phyloP scores from a whole-genome alignment of 2,329 filamentous ascomycete species.

The Leptographium wingfieldii region DNA sequence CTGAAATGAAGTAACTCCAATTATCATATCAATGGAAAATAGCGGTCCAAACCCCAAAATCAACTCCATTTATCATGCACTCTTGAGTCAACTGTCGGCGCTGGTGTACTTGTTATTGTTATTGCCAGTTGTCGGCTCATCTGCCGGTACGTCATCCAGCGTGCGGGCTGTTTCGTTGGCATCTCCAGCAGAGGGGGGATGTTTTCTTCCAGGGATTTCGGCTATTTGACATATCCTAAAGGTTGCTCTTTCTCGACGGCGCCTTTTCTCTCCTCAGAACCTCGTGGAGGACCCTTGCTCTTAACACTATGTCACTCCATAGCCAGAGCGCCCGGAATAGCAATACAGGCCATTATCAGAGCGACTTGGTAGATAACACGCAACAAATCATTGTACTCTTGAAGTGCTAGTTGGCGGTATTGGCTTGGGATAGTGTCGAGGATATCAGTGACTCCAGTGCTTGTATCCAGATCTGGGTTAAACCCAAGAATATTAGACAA shows the following conservation, averaged over 20 bases:
- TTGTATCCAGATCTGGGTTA: neutral
- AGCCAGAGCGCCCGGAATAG: slow-evolving; percentile 33
- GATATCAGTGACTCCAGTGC: slow-evolving; percentile 5
- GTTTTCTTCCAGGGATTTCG: neutral
- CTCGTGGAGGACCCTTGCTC: neutral
- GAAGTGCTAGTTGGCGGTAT: neutral
- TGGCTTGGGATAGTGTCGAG: slow-evolving; percentile 3
- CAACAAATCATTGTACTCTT: slow-evolving; percentile 45
- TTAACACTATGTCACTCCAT: slow-evolving; percentile 39
- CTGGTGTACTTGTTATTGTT: neutral
- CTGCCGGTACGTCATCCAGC: neutral
- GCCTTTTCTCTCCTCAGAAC: neutral
- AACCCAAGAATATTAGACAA: neutral
- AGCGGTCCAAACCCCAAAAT: neutral
- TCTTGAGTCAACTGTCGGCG: neutral
- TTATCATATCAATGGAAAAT: neutral
- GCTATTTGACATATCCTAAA: neutral
- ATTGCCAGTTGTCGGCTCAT: neutral
- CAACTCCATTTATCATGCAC: neutral
- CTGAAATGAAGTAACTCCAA: neutral
- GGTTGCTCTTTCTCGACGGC: neutral
- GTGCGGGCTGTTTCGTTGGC: neutral
- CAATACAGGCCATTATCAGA: slow-evolving; percentile 33
- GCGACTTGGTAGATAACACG: slow-evolving; percentile 41
- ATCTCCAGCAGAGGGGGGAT: neutral